Percentiles rank a stretch among this genome's conserved stretches.
phyloP scores from a whole-genome alignment of 495 filamentous ascomycete genomes.

The Aspergillus sclerotiicarbonarius region DNA sequence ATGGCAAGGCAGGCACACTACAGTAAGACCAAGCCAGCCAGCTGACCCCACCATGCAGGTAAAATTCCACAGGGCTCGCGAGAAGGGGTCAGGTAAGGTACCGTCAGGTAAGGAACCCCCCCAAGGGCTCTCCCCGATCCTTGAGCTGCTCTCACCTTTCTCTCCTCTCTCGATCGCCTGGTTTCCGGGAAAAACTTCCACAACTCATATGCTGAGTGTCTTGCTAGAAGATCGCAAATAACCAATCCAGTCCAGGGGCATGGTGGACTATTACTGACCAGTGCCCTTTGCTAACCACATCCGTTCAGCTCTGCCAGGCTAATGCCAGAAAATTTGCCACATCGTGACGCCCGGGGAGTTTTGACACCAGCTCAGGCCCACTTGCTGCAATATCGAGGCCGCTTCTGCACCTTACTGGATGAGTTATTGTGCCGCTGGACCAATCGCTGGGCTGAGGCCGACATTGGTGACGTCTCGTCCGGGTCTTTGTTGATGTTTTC shows the following conservation, averaged over 20 bases:
- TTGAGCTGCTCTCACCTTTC: too few species aligned
- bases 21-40: too few species aligned
- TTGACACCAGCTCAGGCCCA: conserved; percentile 1
- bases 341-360: neutral
- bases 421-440: neutral
- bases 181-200: too few species aligned
- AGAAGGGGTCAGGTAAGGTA: neutral
- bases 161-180: too few species aligned
- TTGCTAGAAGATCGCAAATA: too few species aligned
- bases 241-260: too few species aligned
- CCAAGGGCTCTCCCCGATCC: too few species aligned
- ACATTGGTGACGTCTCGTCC: neutral
- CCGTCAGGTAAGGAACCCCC: neutral
- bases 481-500: neutral
- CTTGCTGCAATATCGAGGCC: conserved; percentile 1
- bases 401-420: neutral
- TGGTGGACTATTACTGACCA: too few species aligned
- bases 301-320: neutral
- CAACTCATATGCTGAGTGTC: too few species aligned
- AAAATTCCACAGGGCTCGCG: neutral
- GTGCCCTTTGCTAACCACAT: neutral
- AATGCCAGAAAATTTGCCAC: neutral
- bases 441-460: neutral
- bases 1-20: too few species aligned
- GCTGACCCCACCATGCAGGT: too few species aligned